These are phyloP conservation scores for Physcomitrium patens DNA, from an alignment of 225 moss, liverwort and hornwort genomes.

Conservation along the genomic window DNA sequence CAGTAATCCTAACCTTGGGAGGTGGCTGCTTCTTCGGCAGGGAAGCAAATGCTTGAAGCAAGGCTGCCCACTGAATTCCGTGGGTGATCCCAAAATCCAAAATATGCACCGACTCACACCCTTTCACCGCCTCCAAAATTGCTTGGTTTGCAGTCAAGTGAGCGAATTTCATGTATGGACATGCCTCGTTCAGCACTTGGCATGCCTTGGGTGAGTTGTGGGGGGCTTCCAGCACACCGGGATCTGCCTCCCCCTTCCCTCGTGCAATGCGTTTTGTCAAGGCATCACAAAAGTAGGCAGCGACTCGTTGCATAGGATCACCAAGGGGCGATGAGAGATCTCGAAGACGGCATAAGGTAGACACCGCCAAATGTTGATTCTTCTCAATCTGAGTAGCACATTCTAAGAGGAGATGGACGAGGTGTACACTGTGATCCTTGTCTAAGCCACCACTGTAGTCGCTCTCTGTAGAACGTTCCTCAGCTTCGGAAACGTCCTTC, in stretches of 20 bases:
- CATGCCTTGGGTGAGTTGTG: slow-evolving; percentile 56
- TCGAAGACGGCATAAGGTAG: slow-evolving; percentile 46
- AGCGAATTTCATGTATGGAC: slow-evolving; percentile 77
- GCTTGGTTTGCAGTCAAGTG: slow-evolving; percentile 82
- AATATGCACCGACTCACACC: slow-evolving; percentile 60
- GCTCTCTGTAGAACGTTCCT: slow-evolving; percentile 58
- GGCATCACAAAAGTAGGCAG: slow-evolving; percentile 73
- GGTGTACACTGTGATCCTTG: slow-evolving; percentile 58
- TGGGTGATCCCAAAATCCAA: slow-evolving; percentile 71
- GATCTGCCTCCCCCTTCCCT: slow-evolving; percentile 31
- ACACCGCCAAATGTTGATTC: slow-evolving; percentile 36
- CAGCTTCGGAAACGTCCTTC: slow-evolving; percentile 48
- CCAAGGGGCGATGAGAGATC: slow-evolving; percentile 68
- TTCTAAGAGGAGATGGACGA: slow-evolving; percentile 61
- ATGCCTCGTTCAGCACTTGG: slow-evolving; percentile 65
- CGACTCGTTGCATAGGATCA: slow-evolving; percentile 75
- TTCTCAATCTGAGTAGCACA: slow-evolving; percentile 62
- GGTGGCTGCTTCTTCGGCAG: slow-evolving; percentile 54
- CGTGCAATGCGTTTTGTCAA: slow-evolving; percentile 46
- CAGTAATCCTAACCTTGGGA: slow-evolving; percentile 66
- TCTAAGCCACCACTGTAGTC: slow-evolving; percentile 52
- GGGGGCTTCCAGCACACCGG: slow-evolving; percentile 31
- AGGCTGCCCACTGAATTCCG: slow-evolving; percentile 73
- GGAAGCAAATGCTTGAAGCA: slow-evolving; percentile 69
- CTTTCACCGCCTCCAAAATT: slow-evolving; percentile 64